phyloP scores from a whole-genome alignment of 345 rosid species.

The Ceriops zippeliana region DNA sequence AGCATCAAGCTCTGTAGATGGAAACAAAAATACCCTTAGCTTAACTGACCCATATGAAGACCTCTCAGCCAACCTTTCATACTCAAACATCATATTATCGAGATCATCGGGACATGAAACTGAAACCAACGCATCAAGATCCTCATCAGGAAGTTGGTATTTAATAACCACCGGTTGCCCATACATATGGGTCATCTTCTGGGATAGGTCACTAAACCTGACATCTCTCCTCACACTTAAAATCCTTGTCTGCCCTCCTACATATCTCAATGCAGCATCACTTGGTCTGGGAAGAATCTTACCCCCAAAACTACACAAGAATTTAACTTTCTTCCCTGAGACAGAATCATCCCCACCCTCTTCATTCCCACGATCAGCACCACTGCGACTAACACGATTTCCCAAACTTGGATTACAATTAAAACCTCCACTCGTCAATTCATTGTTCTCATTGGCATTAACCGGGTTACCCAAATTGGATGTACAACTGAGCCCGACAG shows the following conservation, averaged over 20 bases:
- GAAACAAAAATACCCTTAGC: conserved; percentile 65
- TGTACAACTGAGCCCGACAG: conserved; percentile 26
- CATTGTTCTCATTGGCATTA: conserved; percentile 26
- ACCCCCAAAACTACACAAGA: conserved; percentile 75
- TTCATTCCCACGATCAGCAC: conserved; percentile 42
- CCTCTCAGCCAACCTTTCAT: conserved; percentile 58
- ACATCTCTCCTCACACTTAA: conserved; percentile 53
- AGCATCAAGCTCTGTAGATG: conserved; percentile 45
- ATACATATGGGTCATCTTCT: conserved; percentile 50
- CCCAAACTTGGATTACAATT: conserved; percentile 24
- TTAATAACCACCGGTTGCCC: conserved; percentile 58
- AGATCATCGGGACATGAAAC: conserved; percentile 74
- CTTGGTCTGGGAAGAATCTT: conserved; percentile 78
- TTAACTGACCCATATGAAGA: conserved; percentile 67
- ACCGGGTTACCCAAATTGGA: conserved; percentile 33
- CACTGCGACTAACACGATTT: conserved; percentile 32
- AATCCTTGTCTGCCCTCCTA: conserved; percentile 71
- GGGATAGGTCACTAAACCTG: conserved; percentile 45
- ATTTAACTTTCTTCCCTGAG: conserved; percentile 56
- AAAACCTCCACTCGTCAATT: conserved; percentile 14
- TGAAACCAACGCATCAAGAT: conserved; percentile 76
- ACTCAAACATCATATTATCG: conserved; percentile 81
- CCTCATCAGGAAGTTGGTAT: conserved; percentile 83
- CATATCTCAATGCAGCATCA: conserved; percentile 70
- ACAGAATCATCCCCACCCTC: conserved; percentile 57